Percentiles rank a stretch among this genome's conserved stretches.
Evolutionary conservation across 352 stramenopile genomes (phyloP).

Genomic region (Pythium volutum): DNA sequence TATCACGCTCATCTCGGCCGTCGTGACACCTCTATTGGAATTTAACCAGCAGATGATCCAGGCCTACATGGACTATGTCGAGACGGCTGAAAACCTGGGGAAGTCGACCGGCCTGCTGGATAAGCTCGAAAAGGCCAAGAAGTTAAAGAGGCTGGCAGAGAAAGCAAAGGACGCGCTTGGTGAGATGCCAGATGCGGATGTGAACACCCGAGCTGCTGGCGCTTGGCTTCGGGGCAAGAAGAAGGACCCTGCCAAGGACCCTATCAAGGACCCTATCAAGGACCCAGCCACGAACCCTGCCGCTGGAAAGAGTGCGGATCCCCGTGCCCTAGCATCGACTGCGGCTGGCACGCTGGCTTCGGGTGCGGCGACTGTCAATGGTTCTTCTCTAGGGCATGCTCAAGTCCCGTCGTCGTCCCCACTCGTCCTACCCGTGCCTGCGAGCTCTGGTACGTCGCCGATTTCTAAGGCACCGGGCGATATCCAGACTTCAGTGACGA

Average conservation of each 20-base stretch:
- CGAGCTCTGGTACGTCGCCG: neutral
- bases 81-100: slow-evolving; percentile 30
- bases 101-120: slow-evolving; percentile 26
- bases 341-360: neutral
- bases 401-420: neutral
- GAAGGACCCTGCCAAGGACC: neutral
- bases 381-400: neutral
- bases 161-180: slow-evolving; percentile 14
- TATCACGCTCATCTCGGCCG: slow-evolving; percentile 36
- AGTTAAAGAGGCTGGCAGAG: slow-evolving; percentile 14
- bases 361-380: neutral
- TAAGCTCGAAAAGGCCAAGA: slow-evolving; percentile 22
- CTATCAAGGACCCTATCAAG: no score
- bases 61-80: slow-evolving; percentile 48
- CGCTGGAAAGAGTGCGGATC: neutral
- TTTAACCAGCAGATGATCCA: slow-evolving; percentile 56
- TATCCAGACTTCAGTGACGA: neutral
- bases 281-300: neutral
- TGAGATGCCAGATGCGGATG: slow-evolving; percentile 10
- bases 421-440: neutral
- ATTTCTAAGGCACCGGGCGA: neutral
- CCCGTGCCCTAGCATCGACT: neutral
- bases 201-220: slow-evolving; percentile 14
- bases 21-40: slow-evolving; percentile 42
- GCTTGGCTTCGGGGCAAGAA: slow-evolving; percentile 4